A percentile compares a stretch with the other conserved stretches of the same genome.
Conservation (phyloP, 257 asterid species). For the Catharanthus roseus region DNA sequence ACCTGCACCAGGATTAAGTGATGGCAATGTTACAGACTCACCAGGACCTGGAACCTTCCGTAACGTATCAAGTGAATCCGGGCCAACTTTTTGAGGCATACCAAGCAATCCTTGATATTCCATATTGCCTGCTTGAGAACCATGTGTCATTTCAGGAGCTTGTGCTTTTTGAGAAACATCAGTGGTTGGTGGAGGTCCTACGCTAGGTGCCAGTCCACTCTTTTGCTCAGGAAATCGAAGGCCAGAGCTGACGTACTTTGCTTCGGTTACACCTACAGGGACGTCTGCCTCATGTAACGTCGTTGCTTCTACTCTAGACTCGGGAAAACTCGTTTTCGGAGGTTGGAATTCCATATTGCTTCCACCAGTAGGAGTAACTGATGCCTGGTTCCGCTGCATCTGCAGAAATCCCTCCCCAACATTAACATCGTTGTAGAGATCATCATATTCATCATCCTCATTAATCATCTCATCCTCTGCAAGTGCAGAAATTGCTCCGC, state of each 20-base stretch:
- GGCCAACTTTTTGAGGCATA: constrained; percentile 33
- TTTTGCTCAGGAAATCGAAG: constrained; percentile 52
- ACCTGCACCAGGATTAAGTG: constrained; percentile 33
- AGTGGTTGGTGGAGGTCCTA: constrained; percentile 29
- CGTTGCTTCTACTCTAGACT: constrained; percentile 33
- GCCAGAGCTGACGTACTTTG: constrained; percentile 28
- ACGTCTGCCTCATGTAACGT: constrained; percentile 35
- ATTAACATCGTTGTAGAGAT: constrained; percentile 53
- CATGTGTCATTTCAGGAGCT: constrained; percentile 27
- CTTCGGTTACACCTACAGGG: constrained; percentile 42
- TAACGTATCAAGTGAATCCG: constrained; percentile 31
- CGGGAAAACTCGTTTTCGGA: constrained; percentile 37
- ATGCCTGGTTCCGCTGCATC: constrained; percentile 46
- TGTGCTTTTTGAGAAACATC: constrained; percentile 21
- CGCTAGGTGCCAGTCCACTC: constrained; percentile 28
- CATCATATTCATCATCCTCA: constrained; percentile 51
- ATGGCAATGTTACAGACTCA: constrained; percentile 36
- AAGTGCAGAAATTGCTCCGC: constrained; percentile 73
- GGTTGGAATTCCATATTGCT: constrained; percentile 46
- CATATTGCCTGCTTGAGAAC: constrained; percentile 42
- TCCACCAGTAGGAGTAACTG: constrained; percentile 33
- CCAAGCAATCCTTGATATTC: constrained; percentile 51
- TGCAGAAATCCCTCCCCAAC: constrained; percentile 48
- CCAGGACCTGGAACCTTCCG: constrained; percentile 33
- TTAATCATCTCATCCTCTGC: constrained; percentile 76